Evolutionary conservation across 1,284 basidiomycete genomes (phyloP), one percentile per base, ranked within the genome.

Genomic region (Melampsora larici-populina): DNA sequence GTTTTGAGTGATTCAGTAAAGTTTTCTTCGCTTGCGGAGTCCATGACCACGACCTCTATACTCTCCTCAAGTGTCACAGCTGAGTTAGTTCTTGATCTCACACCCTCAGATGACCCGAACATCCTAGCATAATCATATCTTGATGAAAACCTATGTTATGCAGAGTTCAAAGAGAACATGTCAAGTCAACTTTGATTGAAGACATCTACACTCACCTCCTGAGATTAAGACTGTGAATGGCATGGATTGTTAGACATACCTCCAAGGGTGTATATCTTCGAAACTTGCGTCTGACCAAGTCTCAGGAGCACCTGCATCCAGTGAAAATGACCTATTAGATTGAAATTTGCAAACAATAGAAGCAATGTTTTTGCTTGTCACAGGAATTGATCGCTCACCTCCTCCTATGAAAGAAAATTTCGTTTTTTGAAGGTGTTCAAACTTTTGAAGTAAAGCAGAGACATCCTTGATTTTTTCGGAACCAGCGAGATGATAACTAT

Each of bases 401-500:
- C 73, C 73, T 21, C 73, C 73, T 11, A 76, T 18, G 9, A 76
- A 33, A n/a, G 66, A 76, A 55, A 76, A 76, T 4, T 63, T 76
- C 18, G 46, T 62, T 8, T 29, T 26, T 63, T 76, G 49, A 26
- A 33, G 9, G 2, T 6, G 8, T 13, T 7, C 24, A 18, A 58
- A 24, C 9, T 76, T 11, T 29, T 55, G 33, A 33, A 68, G 49
- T 13, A 68, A 18, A 4, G 58, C 21, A 13, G 18, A 7, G 18
- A 46, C 36, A 15, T 40, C n/a, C 1, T 33, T 26, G 21, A 63
- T 46, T 58, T 65, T 46, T 26, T 65, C 26, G 7, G 5, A 1
- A 2, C 40, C 21, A n/a, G 33, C n/a, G 17, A 60, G 40, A 29
- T 67, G 49, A 21, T 74, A 74, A 51, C 72, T 74, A 24, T 58